Evolutionary conservation across 768 basidiomycete genomes (phyloP).

Genomic region (Pisolithus orientalis): DNA sequence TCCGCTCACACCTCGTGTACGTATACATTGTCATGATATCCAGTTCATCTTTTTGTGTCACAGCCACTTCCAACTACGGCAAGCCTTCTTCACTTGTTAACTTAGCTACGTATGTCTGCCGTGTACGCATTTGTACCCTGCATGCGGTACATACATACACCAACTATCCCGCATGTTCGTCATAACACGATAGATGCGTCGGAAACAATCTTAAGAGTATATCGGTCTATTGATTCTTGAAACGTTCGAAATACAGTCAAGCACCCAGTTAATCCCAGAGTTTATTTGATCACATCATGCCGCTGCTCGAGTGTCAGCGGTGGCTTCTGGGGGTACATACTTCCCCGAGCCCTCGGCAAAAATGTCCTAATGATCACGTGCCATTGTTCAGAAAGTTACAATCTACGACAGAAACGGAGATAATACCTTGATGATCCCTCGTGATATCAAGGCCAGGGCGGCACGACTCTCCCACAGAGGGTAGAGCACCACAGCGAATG

Average conservation of each 20-base stretch:
- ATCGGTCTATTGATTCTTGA: no score
- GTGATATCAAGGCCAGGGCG: slow-evolving; percentile 52
- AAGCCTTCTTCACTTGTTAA: no score
- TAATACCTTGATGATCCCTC: slow-evolving; percentile 59
- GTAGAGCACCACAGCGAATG: slow-evolving; percentile 72
- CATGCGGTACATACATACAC: no score
- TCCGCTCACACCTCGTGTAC: no score
- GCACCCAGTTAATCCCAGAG: not conserved
- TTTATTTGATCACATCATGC: not conserved
- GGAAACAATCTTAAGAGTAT: no score
- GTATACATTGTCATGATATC: no score
- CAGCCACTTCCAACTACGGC: no score
- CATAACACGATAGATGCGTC: no score
- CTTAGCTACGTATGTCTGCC: no score
- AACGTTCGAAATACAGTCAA: not conserved
- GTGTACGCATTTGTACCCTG: no score
- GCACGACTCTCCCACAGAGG: slow-evolving; percentile 80
- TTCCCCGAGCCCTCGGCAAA: slow-evolving; percentile 37
- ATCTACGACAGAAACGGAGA: not conserved
- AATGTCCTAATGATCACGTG: slow-evolving; percentile 29
- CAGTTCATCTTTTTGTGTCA: no score
- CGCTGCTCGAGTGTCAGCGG: not conserved
- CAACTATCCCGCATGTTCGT: no score
- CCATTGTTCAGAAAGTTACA: not conserved
- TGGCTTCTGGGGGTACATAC: slow-evolving; percentile 16